Base-by-base conservation (phyloP, 768 basidiomycete genomes). In the Galerina sulciceps region DNA sequence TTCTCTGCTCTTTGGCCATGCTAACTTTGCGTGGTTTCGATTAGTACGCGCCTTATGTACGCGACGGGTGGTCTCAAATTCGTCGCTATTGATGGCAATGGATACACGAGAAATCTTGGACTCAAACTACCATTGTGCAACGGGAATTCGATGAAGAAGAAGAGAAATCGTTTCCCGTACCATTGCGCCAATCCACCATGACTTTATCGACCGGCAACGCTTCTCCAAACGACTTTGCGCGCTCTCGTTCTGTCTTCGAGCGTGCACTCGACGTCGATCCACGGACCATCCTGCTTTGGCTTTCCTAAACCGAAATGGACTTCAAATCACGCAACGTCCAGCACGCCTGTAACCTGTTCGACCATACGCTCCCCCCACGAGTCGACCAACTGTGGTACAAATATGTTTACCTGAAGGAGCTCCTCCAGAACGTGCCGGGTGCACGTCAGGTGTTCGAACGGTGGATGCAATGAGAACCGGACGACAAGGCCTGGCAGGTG, bases 381-480 rank as follows among this genome's bases (percentile, higher is more conserved):
- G 88, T 99, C 48, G 96, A 99, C 72, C 91, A 96, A 69, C 83
- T 99, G 6, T 99, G 97, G 97, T 99, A 99, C 85, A 98, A 98
- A 73, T 99, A 98, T 56, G 96, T 99, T 58, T 98, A 97, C 74
- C 86, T 99, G 54, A 97, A 99, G 70, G 97, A 99, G 71, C 84
- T 99, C 2, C 84, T 99, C 11, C 91, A 96, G 67, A 99, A 99
- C 69, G 89, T 99, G 34, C 87, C 96, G 1, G 97, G 97, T 38
- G 95, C 96, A 1, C 88, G 97, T 9, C 96, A 99, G 71, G 94
- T 99, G 55, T 99, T 99, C 62, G 97, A 99, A 73, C 85, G 97
- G 45, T 99, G 97, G 97, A 96, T 99, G 94, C 86, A 93, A 64
- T 99, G 97, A 97, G 97, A 99, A 71, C 97, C 97, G 0, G 96